Evolutionary conservation across 768 basidiomycete genomes (phyloP).

Genomic region (Clitopilus hobsonii): DNA sequence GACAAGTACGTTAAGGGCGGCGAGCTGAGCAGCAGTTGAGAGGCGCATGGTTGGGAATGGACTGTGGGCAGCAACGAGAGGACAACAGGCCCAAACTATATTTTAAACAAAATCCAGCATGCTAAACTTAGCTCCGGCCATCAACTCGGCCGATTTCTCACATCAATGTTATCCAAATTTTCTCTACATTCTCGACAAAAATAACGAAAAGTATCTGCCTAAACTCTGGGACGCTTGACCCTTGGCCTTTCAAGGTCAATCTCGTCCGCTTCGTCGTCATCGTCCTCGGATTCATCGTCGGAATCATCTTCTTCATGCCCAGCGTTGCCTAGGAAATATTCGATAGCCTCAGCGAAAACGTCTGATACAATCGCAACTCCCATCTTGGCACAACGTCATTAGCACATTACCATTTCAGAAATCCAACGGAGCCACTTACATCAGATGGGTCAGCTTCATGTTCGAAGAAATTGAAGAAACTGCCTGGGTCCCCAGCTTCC

Average conservation of each 20-base stretch:
- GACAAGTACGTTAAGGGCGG: conserved; percentile 36
- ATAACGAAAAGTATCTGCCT: conserved; percentile 11
- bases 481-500: conserved; percentile 65
- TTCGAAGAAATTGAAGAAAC: conserved; percentile 89
- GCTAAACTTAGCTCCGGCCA: conserved; percentile 8
- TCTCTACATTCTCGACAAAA: conserved; percentile 5
- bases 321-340: conserved; percentile 72
- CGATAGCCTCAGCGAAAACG: conserved; percentile 75
- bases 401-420: not conserved
- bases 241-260: conserved; percentile 86
- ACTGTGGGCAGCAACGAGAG: conserved; percentile 2
- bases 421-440: conserved; percentile 35
- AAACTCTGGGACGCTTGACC: conserved; percentile 61
- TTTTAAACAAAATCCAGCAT: not conserved
- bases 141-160: conserved; percentile 9
- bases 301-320: conserved; percentile 58
- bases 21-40: conserved; percentile 22
- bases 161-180: not conserved
- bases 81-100: not conserved
- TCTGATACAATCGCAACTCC: conserved; percentile 71
- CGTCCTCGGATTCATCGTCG: conserved; percentile 64
- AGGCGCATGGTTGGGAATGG: conserved; percentile 22
- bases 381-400: conserved; percentile 37
- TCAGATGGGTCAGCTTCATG: conserved; percentile 58
- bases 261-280: conserved; percentile 77